phyloP scores from a whole-genome alignment of 163 green algal genomes.

The Scenedesmus sp. region DNA sequence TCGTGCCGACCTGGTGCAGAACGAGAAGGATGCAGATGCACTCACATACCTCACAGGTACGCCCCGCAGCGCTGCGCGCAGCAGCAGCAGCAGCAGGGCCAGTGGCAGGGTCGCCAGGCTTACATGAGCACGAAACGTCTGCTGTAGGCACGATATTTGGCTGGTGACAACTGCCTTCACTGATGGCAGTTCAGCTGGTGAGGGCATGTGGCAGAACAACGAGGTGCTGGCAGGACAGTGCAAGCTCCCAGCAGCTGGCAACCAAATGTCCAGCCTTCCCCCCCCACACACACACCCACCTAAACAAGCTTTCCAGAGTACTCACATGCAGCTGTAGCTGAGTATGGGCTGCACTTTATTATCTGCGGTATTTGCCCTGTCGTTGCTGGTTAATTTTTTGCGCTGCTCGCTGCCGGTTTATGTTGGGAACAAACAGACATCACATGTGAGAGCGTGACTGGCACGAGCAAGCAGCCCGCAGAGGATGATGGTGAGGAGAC shows the following conservation, averaged over 20 bases:
- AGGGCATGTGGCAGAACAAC: no score
- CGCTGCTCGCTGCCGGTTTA: neutral
- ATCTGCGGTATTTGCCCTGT: neutral
- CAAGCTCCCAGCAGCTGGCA: no score
- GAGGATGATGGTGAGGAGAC: slow-evolving; percentile 46
- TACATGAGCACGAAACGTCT: no score
- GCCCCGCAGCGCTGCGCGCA: neutral
- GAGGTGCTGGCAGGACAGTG: no score
- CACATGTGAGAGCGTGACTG: slow-evolving; percentile 38
- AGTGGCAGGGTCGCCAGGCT: neutral
- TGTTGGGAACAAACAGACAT: slow-evolving; percentile 6
- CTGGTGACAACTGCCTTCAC: no score
- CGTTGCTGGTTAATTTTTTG: neutral
- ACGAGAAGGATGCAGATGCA: slow-evolving; percentile 83
- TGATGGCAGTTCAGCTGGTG: no score
- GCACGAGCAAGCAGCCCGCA: slow-evolving; percentile 41
- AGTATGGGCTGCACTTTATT: no score
- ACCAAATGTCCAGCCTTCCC: no score
- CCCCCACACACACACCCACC: no score
- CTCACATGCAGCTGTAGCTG: no score
- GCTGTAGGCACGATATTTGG: no score
- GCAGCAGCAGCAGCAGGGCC: neutral
- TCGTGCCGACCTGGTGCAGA: slow-evolving; percentile 83
- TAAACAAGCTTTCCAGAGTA: no score
- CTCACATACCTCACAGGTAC: slow-evolving; percentile 80